These are phyloP conservation scores for Lepidium aucheri DNA, from an alignment of 345 rosid species.

Conservation along the genomic window DNA sequence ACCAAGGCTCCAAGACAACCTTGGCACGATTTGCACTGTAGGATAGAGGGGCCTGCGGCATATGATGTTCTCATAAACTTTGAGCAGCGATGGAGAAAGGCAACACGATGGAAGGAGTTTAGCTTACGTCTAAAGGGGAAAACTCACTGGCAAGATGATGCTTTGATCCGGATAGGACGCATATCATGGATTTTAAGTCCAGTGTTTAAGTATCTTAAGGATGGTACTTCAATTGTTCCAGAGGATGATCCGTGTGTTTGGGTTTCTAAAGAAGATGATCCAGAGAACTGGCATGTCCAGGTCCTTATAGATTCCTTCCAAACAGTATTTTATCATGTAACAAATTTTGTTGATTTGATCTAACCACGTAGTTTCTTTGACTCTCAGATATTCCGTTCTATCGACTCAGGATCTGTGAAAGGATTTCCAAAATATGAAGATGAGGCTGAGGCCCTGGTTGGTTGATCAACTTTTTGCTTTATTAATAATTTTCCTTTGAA, in stretches of 20 bases:
- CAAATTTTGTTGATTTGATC: background rate
- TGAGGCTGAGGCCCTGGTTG: slow-evolving; percentile 44
- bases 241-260: slow-evolving; percentile 40
- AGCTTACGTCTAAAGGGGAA: slow-evolving; percentile 48
- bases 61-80: slow-evolving; percentile 93
- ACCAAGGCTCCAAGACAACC: slow-evolving; percentile 88
- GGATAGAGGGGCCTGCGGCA: slow-evolving; percentile 90
- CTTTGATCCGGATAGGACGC: slow-evolving; percentile 71
- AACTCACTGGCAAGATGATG: slow-evolving; percentile 72
- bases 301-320: slow-evolving; percentile 26
- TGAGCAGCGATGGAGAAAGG: slow-evolving; percentile 93
- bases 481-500: background rate
- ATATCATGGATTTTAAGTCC: slow-evolving; percentile 96
- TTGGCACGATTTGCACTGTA: slow-evolving; percentile 95
- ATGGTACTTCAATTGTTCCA: slow-evolving; percentile 43
- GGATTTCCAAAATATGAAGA: slow-evolving; percentile 61
- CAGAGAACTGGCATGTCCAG: slow-evolving; percentile 87
- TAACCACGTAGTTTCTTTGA: background rate
- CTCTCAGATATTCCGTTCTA: slow-evolving; percentile 72
- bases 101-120: slow-evolving; percentile 72
- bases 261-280: slow-evolving; percentile 49
- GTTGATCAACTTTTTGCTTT: slow-evolving; percentile 15
- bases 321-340: background rate
- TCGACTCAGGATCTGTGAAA: slow-evolving; percentile 71
- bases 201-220: slow-evolving; percentile 15